Percentiles rank a stretch among this genome's conserved stretches.
Conservation (phyloP, 2,329 filamentous ascomycete genomes). For the Monosporascus sp. region DNA sequence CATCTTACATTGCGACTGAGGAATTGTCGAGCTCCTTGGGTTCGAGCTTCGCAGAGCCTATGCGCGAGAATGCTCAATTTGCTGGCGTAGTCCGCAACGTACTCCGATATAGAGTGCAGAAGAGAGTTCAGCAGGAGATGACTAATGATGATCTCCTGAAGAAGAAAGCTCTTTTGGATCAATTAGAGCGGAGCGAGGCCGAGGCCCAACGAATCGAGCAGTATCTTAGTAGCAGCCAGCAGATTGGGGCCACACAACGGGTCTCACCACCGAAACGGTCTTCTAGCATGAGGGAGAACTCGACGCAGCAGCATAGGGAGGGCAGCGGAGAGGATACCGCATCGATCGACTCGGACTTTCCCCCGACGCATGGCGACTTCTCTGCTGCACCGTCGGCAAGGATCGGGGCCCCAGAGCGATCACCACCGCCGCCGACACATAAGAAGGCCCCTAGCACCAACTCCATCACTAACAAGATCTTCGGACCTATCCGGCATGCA, state of each 20-base stretch:
- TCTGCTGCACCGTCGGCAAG: slow-evolving; percentile 65
- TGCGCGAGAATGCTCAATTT: slow-evolving; percentile 96
- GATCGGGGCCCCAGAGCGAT: slow-evolving; percentile 60
- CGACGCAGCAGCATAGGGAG: slow-evolving; percentile 46
- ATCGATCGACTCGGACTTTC: slow-evolving; percentile 94
- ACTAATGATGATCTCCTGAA: slow-evolving; percentile 88
- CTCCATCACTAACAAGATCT: slow-evolving; percentile 89
- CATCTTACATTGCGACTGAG: slow-evolving; percentile 91
- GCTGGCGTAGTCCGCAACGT: slow-evolving; percentile 89
- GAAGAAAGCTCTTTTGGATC: slow-evolving; percentile 76
- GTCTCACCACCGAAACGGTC: slow-evolving; percentile 61
- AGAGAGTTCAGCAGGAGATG: slow-evolving; percentile 96
- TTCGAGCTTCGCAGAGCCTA: slow-evolving; percentile 91
- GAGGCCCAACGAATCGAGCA: slow-evolving; percentile 93
- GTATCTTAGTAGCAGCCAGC: slow-evolving; percentile 73
- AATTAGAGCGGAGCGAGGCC: slow-evolving; percentile 86
- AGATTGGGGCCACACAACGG: slow-evolving; percentile 33
- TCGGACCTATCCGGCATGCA: slow-evolving; percentile 90
- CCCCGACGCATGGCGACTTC: slow-evolving; percentile 74
- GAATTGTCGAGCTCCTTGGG: slow-evolving; percentile 85
- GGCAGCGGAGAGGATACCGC: slow-evolving; percentile 69
- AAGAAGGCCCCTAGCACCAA: slow-evolving; percentile 80
- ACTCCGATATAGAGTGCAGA: slow-evolving; percentile 82
- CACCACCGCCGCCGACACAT: slow-evolving; percentile 49
- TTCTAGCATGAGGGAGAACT: slow-evolving; percentile 47